A percentile compares a stretch with the other conserved stretches of the same genome.
Evolutionary conservation across 192 early-diverging fungal genomes (phyloP).

Genomic region (Coemansia erecta): DNA sequence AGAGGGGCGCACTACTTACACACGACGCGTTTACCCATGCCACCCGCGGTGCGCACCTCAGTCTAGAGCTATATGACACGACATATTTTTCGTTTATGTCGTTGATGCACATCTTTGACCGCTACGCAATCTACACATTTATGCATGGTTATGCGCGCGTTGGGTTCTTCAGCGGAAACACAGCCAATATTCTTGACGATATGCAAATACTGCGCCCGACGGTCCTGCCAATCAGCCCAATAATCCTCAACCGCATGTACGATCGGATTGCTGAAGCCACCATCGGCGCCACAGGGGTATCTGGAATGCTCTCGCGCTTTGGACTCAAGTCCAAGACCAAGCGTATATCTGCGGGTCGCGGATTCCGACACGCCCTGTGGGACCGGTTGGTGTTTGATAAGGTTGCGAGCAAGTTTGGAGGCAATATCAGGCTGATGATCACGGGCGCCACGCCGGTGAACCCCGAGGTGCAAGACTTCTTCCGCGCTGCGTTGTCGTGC

Average conservation of each 20-base stretch:
- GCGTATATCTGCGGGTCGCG: conserved; percentile 53
- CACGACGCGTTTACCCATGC: conserved; percentile 53
- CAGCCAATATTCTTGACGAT: conserved; percentile 69
- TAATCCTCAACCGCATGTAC: conserved; percentile 79
- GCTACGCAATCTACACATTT: conserved; percentile 52
- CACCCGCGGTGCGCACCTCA: background rate
- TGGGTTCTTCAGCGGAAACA: conserved; percentile 76
- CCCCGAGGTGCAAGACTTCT: conserved; percentile 74
- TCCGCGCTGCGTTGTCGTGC: too few relatives aligned
- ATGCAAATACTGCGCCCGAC: conserved; percentile 73
- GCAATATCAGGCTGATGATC: conserved; percentile 65
- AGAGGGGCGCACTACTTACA: conserved; percentile 66
- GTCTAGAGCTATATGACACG: background rate
- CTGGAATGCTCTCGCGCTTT: conserved; percentile 42
- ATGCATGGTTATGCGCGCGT: conserved; percentile 58
- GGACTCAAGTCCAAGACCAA: conserved; percentile 56
- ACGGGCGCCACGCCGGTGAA: conserved; percentile 70
- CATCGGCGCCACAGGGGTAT: conserved; percentile 47
- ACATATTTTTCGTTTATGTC: conserved; percentile 63
- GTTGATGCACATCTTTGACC: conserved; percentile 79
- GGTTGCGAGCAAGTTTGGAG: conserved; percentile 70
- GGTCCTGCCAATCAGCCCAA: conserved; percentile 66
- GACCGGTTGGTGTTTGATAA: conserved; percentile 83
- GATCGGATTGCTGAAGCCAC: conserved; percentile 60
- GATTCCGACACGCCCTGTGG: conserved; percentile 72